phyloP scores from a whole-genome alignment of 345 rosid species.

The Aethionema arabicum region DNA sequence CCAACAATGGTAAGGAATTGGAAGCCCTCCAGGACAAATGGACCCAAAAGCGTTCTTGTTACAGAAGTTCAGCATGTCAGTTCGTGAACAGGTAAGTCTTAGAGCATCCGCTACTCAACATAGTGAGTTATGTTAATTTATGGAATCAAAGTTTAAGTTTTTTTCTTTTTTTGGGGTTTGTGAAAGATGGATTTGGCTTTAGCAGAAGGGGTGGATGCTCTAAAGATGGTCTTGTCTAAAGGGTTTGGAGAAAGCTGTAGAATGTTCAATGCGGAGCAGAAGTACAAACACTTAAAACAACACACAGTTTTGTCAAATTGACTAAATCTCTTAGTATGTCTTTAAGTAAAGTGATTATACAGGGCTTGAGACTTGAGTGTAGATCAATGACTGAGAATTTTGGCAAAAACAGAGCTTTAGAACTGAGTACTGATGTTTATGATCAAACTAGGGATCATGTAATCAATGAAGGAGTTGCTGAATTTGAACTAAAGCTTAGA shows the following conservation, averaged over 20 bases:
- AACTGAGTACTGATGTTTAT: too few species aligned
- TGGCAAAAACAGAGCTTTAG: too few species aligned
- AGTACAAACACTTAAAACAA: conserved; percentile 74
- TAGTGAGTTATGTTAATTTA: conserved; percentile 1
- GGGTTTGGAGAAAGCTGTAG: conserved; percentile 72
- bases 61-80: conserved; percentile 69
- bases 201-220: conserved; percentile 64
- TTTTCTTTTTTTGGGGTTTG: conserved; percentile 2
- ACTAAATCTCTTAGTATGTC: conserved; percentile 14
- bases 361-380: too few species aligned
- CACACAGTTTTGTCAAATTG: conserved; percentile 49
- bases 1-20: conserved; percentile 51
- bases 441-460: too few species aligned
- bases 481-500: too few species aligned
- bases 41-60: conserved; percentile 93
- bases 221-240: conserved; percentile 63
- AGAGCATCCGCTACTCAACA: neutral
- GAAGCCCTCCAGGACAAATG: conserved; percentile 93
- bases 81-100: conserved; percentile 59
- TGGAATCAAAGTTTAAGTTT: neutral
- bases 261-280: conserved; percentile 67
- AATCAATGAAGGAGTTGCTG: too few species aligned
- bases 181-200: conserved; percentile 68
- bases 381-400: too few species aligned
- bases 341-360: neutral